Percentiles rank a stretch among this genome's conserved stretches.
Conservation (phyloP, 2,329 filamentous ascomycete genomes). For the Bipolaris zeicola region DNA sequence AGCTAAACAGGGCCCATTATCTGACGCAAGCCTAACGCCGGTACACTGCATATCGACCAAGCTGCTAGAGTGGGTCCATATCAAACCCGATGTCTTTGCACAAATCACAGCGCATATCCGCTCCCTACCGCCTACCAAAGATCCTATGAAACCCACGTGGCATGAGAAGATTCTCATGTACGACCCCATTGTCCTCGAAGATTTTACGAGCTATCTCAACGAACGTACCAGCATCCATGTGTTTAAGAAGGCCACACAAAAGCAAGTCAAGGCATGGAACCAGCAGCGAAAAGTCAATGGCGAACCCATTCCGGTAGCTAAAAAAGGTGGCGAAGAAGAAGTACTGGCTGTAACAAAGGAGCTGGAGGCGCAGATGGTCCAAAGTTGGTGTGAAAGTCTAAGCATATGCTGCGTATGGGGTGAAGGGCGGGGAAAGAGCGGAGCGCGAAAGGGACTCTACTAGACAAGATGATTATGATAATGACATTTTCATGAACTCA, state of each 20-base stretch:
- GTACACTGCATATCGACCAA: constrained; percentile 24
- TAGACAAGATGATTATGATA: constrained; percentile 8
- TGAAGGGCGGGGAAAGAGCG: constrained; percentile 49
- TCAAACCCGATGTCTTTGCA: constrained; percentile 50
- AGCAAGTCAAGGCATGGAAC: constrained; percentile 40
- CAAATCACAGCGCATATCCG: constrained; percentile 58
- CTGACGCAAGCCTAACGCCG: not conserved
- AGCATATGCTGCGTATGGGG: constrained; percentile 84
- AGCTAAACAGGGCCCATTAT: not conserved
- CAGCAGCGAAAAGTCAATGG: constrained; percentile 22
- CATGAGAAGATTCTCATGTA: constrained; percentile 93
- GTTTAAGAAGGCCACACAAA: constrained; percentile 37
- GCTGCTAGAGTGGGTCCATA: constrained; percentile 38
- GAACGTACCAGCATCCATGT: constrained; percentile 28
- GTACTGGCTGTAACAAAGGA: constrained; percentile 37
- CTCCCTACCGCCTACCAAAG: constrained; percentile 47
- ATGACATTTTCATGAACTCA: not conserved
- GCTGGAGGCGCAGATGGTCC: constrained; percentile 63
- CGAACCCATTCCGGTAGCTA: constrained; percentile 16
- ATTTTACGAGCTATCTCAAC: constrained; percentile 83
- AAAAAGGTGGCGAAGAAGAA: constrained; percentile 5
- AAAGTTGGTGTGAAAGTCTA: constrained; percentile 87
- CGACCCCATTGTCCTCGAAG: constrained; percentile 87
- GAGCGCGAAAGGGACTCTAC: constrained; percentile 28
- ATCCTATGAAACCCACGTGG: constrained; percentile 66